Conservation (phyloP, 2,329 filamentous ascomycete species). For the Fusarium sp. region DNA sequence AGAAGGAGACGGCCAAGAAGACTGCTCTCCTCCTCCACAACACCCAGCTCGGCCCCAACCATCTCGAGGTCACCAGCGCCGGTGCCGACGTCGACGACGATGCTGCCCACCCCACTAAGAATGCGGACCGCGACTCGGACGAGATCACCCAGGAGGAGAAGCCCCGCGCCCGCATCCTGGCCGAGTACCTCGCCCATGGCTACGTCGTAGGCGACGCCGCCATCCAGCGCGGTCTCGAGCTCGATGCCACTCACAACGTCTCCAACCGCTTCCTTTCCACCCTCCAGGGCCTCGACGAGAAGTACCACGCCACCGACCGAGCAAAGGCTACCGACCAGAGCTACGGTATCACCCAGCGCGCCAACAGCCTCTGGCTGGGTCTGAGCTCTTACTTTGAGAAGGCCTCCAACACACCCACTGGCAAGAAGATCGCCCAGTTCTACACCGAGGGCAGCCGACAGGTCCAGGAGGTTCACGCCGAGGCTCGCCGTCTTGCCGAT, state of each 20-base stretch:
- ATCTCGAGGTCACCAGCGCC: slow-evolving; percentile 77
- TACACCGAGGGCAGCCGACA: slow-evolving; percentile 87
- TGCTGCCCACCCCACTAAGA: slow-evolving; percentile 61
- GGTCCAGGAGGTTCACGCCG: slow-evolving; percentile 90
- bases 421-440: slow-evolving; percentile 86
- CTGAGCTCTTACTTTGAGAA: slow-evolving; percentile 94
- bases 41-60: slow-evolving; percentile 88
- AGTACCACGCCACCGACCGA: slow-evolving; percentile 88
- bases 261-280: slow-evolving; percentile 80
- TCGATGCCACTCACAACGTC: slow-evolving; percentile 91
- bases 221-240: slow-evolving; percentile 82
- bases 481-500: slow-evolving; percentile 87
- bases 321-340: slow-evolving; percentile 84
- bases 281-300: slow-evolving; percentile 79
- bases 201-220: slow-evolving; percentile 81
- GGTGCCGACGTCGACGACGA: slow-evolving; percentile 73
- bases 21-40: slow-evolving; percentile 97
- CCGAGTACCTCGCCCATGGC: slow-evolving; percentile 95
- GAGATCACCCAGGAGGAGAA: slow-evolving; percentile 96
- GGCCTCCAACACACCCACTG: slow-evolving; percentile 85
- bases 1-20: slow-evolving; percentile 96
- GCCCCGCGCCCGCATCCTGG: slow-evolving; percentile 89
- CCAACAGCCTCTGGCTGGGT: slow-evolving; percentile 69
- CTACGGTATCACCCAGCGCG: slow-evolving; percentile 82
- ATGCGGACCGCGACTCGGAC: slow-evolving; percentile 66